Base-by-base conservation (phyloP, 306 rosid genomes). In the Sesbania bispinosa region DNA sequence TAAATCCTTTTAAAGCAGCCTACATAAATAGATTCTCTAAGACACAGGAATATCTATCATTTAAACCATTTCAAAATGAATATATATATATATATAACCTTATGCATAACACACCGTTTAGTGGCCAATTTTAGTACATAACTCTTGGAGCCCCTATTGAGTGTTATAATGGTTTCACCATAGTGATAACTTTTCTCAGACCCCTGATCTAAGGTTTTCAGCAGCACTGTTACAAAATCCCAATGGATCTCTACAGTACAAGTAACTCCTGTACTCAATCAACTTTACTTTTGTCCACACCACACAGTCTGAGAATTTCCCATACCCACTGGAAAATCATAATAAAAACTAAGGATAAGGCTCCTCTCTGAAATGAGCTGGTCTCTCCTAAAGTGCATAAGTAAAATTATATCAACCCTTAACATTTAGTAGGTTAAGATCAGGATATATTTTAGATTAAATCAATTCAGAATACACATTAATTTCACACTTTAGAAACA, bases 191-290 rank as follows among this genome's bases (percentile, higher is more conserved):
- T 62, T 62, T 45, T 64, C 77, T 57, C 18, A 32, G 7, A 20
- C 60, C 35, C 68, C 50, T 15, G 21, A 72, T 79, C 63, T 13
- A 47, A 50, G 45, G 20, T 39, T 10, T 67, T 57, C 71, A 50
- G 48, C 42, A 68, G 73, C 11, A 20, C 41, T 16, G 24, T 18
- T 20, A 68, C 55, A 53, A 60, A 61, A 33, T 26, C 50, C 53
- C 61, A 16, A 65, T 6, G 27, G 43, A 72, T 67, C 48, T 51
- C 58, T 24, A 60, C 19, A 26, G n/a, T 14, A 41, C 32, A 65
- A 33, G 39, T 42, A n/a, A n/a, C n/a, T 43, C 77, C 55, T 14
- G 11, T 63, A 33, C 32, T 30, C 60, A 45, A 53, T 53, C 65
- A 67, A 50, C 59, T 70, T 59, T 6, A 23, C 43, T 14, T 55